phyloP scores from a whole-genome alignment of 805 yeast species.

The Naumovozyma baii region DNA sequence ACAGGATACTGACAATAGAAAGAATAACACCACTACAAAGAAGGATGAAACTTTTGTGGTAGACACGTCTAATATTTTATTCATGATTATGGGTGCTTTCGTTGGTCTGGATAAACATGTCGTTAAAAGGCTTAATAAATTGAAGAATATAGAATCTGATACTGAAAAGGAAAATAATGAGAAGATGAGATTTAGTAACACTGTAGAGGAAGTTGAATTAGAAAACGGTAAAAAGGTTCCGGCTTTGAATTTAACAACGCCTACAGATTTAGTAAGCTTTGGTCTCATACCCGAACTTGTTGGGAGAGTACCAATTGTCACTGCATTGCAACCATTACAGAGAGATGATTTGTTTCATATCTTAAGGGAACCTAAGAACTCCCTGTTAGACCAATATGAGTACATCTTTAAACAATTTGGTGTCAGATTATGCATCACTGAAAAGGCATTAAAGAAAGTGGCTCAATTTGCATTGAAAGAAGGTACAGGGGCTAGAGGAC shows the following conservation, averaged over 20 bases:
- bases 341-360: constrained; percentile 40
- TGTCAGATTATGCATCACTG: constrained; percentile 41
- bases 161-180: constrained; percentile 5
- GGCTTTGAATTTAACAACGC: constrained; percentile 38
- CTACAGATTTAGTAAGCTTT: constrained; percentile 41
- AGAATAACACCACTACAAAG: constrained; percentile 27
- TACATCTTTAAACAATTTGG: constrained; percentile 46
- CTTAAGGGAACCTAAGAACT: constrained; percentile 46
- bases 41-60: constrained; percentile 38
- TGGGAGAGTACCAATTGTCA: constrained; percentile 49
- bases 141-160: constrained; percentile 14
- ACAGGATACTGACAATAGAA: constrained; percentile 17
- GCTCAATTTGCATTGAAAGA: constrained; percentile 41
- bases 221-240: constrained; percentile 32
- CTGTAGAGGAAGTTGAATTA: constrained; percentile 31
- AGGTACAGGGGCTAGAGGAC: constrained; percentile 55
- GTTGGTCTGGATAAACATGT: constrained; percentile 46
- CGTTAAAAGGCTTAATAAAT: constrained; percentile 30
- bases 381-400: constrained; percentile 43
- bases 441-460: constrained; percentile 38
- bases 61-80: constrained; percentile 47
- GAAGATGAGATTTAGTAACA: constrained; percentile 15
- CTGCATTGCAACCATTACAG: constrained; percentile 40
- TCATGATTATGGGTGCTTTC: constrained; percentile 54
- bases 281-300: constrained; percentile 53